Base-by-base conservation (phyloP, 2,329 filamentous ascomycete genomes). In the Aspergillus persii region DNA sequence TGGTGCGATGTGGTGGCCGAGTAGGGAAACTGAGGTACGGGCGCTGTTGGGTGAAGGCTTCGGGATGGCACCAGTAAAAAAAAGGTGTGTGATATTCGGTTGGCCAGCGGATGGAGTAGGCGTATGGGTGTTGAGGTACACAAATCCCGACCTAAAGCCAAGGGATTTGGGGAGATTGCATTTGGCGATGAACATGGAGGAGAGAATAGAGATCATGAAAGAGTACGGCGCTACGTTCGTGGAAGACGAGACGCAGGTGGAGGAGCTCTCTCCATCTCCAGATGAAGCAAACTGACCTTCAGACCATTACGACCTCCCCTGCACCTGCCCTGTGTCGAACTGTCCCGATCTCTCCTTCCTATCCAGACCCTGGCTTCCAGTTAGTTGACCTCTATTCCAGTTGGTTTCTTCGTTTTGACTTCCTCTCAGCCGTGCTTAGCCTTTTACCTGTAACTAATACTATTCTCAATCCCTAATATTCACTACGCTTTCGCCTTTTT, bases 221-320 rank as follows among this genome's bases (percentile, higher is more conserved):
- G 57, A 64, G 55, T 64, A 62, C 59, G 58, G 57, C 29, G 60
- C 62, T 55, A 61, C 50, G 30, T 64, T 62, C 56, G 57, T 60
- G 31, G 62, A 61, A 57, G 62, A 62, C 61, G 46, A 56, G 29
- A 59, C 50, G 47, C 57, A 62, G 57, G 59, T 63, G 50, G 60
- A 62, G 57, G 62, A 60, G 72, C 52, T 66, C 67, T 61, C 79
- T 72, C 36, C 36, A 41, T 23, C 18, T 23, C 18, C 18, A 23
- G 18, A 23, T 23, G 18, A 23, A 23, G 18, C 18, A 23, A 23
- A 23, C 18, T 23, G 18, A 23, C 18, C 18, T 23, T 23, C 18
- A 23, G 18, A 23, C 18, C 18, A 23, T 23, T 23, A 23, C 18
- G 18, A 23, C 18, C 18, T 23, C 18, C 18, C 18, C 18, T 23